Conservation (phyloP, 1,284 basidiomycete species). For the Cryptococcus sp. region DNA sequence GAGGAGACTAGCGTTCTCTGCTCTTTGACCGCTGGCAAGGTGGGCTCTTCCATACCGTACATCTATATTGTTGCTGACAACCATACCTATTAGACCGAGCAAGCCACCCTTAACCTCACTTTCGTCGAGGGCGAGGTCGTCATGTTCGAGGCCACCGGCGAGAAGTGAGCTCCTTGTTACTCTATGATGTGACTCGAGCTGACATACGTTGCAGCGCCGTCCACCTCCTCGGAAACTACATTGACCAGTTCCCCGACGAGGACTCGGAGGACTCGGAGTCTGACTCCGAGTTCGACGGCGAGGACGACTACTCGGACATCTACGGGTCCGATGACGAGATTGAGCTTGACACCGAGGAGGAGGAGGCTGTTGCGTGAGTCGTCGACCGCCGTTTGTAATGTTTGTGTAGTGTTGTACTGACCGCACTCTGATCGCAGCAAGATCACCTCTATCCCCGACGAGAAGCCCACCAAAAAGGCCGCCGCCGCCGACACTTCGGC, state of each 20-base stretch:
- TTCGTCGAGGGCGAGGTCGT: slow-evolving; percentile 72
- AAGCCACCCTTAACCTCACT: slow-evolving; percentile 72
- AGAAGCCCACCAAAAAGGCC: slow-evolving; percentile 35
- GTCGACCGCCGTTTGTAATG: background rate
- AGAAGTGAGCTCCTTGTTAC: slow-evolving; percentile 62
- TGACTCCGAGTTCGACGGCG: slow-evolving; percentile 53
- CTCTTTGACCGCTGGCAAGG: slow-evolving; percentile 57
- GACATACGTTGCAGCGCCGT: slow-evolving; percentile 61
- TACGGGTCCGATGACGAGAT: slow-evolving; percentile 54
- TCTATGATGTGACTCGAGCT: slow-evolving; percentile 20
- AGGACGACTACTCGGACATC: slow-evolving; percentile 53
- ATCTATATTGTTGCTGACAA: background rate
- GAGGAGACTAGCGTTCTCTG: slow-evolving; percentile 58
- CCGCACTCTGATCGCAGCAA: slow-evolving; percentile 24
- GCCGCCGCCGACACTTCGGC: slow-evolving; percentile 29
- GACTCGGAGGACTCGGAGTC: slow-evolving; percentile 48
- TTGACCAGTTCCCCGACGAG: slow-evolving; percentile 57
- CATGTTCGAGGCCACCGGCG: slow-evolving; percentile 74
- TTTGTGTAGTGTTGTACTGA: background rate
- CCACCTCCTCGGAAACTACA: slow-evolving; percentile 88
- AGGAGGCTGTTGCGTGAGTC: slow-evolving; percentile 38
- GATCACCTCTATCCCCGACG: slow-evolving; percentile 42
- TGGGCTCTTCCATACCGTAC: slow-evolving; percentile 22
- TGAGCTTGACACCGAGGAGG: slow-evolving; percentile 60
- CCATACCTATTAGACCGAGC: slow-evolving; percentile 66